phyloP scores from a whole-genome alignment of 2,329 filamentous ascomycete genomes.

The Colletotrichum paranaense region DNA sequence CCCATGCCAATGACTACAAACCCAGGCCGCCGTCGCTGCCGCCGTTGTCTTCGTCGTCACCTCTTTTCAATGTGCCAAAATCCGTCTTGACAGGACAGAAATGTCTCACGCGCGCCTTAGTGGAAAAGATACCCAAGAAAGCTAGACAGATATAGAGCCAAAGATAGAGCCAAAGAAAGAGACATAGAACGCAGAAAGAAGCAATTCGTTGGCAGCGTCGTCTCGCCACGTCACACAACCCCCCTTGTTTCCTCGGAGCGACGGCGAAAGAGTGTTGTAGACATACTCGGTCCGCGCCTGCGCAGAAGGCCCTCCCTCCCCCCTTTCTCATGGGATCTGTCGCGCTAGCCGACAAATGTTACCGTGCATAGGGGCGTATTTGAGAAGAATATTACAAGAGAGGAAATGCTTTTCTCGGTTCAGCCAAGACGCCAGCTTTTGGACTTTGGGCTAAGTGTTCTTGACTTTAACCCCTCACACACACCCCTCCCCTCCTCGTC shows the following conservation, averaged over 20 bases:
- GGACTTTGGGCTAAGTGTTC: no score
- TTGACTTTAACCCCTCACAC: no score
- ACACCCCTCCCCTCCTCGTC: no score
- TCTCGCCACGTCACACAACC: constrained; percentile 7
- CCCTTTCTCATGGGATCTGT: neutral
- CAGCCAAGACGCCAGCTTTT: no score
- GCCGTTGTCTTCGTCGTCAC: neutral
- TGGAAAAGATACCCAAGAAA: no score
- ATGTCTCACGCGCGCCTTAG: neutral
- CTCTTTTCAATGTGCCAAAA: neutral
- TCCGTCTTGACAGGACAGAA: neutral
- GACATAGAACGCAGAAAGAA: no score
- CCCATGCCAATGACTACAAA: neutral
- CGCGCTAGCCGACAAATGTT: neutral
- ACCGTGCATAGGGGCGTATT: no score
- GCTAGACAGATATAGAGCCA: no score
- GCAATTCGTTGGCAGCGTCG: neutral
- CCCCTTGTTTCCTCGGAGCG: neutral
- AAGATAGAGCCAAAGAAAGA: no score
- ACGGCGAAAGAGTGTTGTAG: neutral
- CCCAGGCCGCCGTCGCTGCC: neutral
- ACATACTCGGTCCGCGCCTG: no score
- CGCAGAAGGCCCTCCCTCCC: neutral
- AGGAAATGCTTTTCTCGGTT: no score
- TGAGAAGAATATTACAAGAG: neutral